Percentiles rank a stretch among this genome's conserved stretches.
These are phyloP conservation scores for Penicillium sp. DNA, from an alignment of 2,329 filamentous ascomycete species.

Conservation along the genomic window DNA sequence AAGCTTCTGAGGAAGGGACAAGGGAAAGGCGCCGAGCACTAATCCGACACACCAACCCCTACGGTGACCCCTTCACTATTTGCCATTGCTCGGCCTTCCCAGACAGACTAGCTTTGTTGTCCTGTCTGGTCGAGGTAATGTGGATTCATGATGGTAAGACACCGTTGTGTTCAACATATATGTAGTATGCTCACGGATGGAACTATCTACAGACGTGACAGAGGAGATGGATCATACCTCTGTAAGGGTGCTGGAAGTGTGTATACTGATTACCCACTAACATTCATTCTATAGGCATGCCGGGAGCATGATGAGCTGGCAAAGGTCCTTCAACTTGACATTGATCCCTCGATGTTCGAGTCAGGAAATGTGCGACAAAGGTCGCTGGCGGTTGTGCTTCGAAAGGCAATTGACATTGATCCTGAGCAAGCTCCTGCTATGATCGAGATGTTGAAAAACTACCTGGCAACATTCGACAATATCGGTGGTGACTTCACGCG, in stretches of 20 bases:
- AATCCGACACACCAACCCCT: neutral
- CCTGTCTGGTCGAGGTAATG: neutral
- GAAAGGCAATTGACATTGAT: neutral
- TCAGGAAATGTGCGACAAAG: neutral
- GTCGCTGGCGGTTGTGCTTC: neutral
- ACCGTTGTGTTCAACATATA: neutral
- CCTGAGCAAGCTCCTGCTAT: neutral
- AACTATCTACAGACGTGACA: neutral
- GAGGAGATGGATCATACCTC: neutral
- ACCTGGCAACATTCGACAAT: neutral
- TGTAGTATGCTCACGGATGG: neutral
- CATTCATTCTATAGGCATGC: neutral
- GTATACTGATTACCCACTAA: neutral
- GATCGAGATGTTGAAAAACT: neutral
- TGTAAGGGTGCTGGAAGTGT: neutral
- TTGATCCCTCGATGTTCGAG: neutral
- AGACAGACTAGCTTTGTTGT: neutral
- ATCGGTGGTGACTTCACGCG: neutral
- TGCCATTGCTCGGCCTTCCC: neutral
- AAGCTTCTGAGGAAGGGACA: neutral
- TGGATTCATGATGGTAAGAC: neutral
- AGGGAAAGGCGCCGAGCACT: neutral
- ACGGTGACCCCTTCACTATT: neutral
- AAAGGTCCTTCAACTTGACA: neutral
- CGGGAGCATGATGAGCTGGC: neutral